Base-by-base conservation (phyloP, 495 filamentous ascomycete species). In the Baudoinia panamericana region DNA sequence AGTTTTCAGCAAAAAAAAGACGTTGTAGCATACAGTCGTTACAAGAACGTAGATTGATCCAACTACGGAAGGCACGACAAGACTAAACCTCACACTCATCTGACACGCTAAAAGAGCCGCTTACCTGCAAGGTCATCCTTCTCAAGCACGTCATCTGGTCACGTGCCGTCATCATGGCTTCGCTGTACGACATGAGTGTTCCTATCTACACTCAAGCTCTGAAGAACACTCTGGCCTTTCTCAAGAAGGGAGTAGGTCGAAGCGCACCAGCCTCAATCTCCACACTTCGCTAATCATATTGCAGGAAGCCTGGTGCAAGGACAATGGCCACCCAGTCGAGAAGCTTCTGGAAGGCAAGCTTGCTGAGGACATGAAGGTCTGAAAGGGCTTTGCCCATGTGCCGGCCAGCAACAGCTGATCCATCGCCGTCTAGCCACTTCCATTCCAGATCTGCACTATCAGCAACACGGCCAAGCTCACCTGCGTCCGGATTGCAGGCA, bases 301-400 rank as follows among this genome's bases (percentile, higher is more conserved):
- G 12, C 3, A 41, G 18, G 40, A 43, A 36, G 11, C 9, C 21
- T 25, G 23, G 10, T 32, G 25, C 27, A 30, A 18, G 0, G 26
- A 31, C 28, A 40, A 46, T n/a, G 11, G 13, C 13, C 7, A 22
- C 4, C 24, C 36, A 8, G 20, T 11, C 11, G 18, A 36, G 10
- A 16, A 26, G 1, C 21, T 46, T 15, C 15, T 40, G 11, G 25
- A 22, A 5, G 25, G 18, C 12, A 53, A 56, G 2, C 52, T 68
- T 5, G 27, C 25, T 44, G 50, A 54, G 3, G 70, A 72, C 58
- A 73, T 73, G 71, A 57, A 58, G n/a, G n/a, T n/a, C n/a, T n/a
- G n/a, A n/a, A n/a, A n/a, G n/a, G n/a, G n/a, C n/a, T n/a, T n/a
- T n/a, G n/a, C n/a, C n/a, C n/a, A n/a, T n/a, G n/a, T n/a, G n/a